phyloP scores from a whole-genome alignment of 2,329 filamentous ascomycete species.

The Phoma sp. region DNA sequence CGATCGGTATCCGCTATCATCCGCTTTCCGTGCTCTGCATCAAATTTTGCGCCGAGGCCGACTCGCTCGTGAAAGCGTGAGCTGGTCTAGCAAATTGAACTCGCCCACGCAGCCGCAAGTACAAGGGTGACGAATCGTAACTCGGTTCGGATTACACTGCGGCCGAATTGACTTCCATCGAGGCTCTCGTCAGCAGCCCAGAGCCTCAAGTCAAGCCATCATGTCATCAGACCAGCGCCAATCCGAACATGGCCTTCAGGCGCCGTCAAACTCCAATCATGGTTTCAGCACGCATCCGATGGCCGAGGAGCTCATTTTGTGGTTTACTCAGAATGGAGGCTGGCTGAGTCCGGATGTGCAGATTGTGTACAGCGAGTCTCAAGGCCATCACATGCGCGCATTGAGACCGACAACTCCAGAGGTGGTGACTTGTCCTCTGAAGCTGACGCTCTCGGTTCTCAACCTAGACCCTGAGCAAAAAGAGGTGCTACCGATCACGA shows the following conservation, averaged over 20 bases:
- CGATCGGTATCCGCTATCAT: constrained; percentile 15
- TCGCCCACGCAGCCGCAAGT: constrained; percentile 8
- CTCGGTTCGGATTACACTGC: constrained; percentile 9
- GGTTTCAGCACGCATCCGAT: constrained; percentile 19
- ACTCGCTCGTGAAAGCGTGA: constrained; percentile 19
- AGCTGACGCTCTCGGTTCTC: constrained; percentile 44
- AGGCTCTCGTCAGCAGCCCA: constrained; percentile 21
- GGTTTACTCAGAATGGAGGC: constrained; percentile 43
- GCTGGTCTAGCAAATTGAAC: constrained; percentile 11
- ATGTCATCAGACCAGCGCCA: constrained; percentile 18
- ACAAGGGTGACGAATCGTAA: constrained; percentile 2
- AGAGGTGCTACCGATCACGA: constrained; percentile 33
- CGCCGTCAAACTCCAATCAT: constrained; percentile 10
- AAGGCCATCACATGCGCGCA: constrained; percentile 43
- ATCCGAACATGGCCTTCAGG: background rate
- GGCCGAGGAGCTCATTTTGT: constrained; percentile 30
- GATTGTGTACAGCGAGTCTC: constrained; percentile 33
- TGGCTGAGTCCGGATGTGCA: constrained; percentile 38
- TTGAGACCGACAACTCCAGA: constrained; percentile 26
- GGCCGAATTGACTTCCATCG: constrained; percentile 7
- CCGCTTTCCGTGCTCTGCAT: constrained; percentile 18
- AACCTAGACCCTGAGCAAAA: constrained; percentile 41
- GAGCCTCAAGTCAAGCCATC: constrained; percentile 9
- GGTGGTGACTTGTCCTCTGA: constrained; percentile 41
- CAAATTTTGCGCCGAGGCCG: constrained; percentile 25